Conservation (phyloP, 176 grass and related monocot species). For the Aegilops speltoides region DNA sequence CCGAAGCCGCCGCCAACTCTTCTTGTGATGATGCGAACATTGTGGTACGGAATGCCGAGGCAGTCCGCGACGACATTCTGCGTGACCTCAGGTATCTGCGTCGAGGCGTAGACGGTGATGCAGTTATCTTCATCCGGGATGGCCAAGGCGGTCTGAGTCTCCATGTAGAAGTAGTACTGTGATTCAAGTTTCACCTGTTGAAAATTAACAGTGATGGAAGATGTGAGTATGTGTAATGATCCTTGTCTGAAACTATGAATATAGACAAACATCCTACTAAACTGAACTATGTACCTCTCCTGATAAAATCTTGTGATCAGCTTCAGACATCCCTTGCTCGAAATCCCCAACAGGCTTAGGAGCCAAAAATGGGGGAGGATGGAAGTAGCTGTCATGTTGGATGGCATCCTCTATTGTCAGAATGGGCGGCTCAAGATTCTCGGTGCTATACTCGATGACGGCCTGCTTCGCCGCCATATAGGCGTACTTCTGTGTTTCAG, state of each 20-base stretch:
- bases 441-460: constrained; percentile 54
- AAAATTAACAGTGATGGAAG: neutral
- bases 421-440: constrained; percentile 72
- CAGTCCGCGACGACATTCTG: constrained; percentile 56
- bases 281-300: constrained; percentile 44
- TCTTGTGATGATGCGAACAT: constrained; percentile 82
- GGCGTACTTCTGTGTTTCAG: constrained; percentile 75
- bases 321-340: constrained; percentile 76
- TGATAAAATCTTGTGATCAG: constrained; percentile 83
- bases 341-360: constrained; percentile 66
- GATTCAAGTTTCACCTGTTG: constrained; percentile 76
- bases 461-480: constrained; percentile 81
- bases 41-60: constrained; percentile 67
- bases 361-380: constrained; percentile 38
- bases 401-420: constrained; percentile 79
- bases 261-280: neutral
- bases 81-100: constrained; percentile 45
- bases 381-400: constrained; percentile 58
- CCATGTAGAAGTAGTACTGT: constrained; percentile 91
- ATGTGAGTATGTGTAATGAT: neutral
- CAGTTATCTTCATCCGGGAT: constrained; percentile 89
- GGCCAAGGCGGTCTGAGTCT: constrained; percentile 60
- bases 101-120: constrained; percentile 57
- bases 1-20: constrained; percentile 82
- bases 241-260: neutral